phyloP scores from a whole-genome alignment of 345 rosid genomes.

The Citrus glauca region DNA sequence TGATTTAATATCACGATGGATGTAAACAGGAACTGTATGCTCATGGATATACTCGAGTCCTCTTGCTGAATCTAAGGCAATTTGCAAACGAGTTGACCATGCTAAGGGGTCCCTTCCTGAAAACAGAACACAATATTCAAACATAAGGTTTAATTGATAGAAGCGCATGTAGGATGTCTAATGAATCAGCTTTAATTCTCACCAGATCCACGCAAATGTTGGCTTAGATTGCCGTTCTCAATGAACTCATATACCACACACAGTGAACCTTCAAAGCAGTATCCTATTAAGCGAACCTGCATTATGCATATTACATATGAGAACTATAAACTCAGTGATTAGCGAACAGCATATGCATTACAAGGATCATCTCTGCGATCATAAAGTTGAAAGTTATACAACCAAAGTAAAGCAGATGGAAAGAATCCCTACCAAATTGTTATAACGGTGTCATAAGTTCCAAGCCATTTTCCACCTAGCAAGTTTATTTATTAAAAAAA shows the following conservation, averaged over 20 bases:
- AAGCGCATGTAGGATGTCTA: background rate
- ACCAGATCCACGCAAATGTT: constrained; percentile 87
- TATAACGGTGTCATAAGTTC: background rate
- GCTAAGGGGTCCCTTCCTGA: constrained; percentile 69
- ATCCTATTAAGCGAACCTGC: constrained; percentile 88
- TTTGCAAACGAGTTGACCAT: constrained; percentile 86
- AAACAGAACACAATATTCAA: constrained; percentile 8
- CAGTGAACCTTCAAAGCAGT: constrained; percentile 87
- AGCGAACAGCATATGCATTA: background rate
- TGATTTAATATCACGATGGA: constrained; percentile 91
- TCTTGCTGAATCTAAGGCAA: constrained; percentile 95
- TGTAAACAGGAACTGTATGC: constrained; percentile 94
- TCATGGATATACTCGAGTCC: constrained; percentile 97
- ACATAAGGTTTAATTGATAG: background rate
- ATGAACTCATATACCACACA: constrained; percentile 85
- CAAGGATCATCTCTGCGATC: background rate
- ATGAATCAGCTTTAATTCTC: constrained; percentile 8
- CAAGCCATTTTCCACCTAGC: background rate
- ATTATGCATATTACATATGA: constrained; percentile 1
- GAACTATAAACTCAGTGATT: background rate
- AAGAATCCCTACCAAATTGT: background rate
- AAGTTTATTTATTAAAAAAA: no score
- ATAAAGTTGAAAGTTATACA: background rate
- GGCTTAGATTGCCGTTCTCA: constrained; percentile 87
- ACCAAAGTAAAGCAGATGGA: background rate